Percentiles rank a stretch among this genome's conserved stretches.
Conservation (phyloP, 306 rosid species). For the Cucumis hystrix region DNA sequence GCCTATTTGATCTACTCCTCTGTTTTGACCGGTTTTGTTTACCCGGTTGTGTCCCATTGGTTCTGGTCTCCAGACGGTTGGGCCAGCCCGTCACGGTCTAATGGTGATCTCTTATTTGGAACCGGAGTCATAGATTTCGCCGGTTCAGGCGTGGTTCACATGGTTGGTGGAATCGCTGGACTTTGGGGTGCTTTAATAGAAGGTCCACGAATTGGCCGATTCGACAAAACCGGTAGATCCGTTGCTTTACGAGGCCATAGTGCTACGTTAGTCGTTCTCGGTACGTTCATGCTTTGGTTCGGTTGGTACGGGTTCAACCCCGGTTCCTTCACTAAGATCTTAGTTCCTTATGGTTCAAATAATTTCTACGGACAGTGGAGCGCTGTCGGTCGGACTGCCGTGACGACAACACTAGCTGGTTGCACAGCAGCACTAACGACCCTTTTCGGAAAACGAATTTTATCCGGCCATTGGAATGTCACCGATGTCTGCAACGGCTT, state of each 20-base stretch:
- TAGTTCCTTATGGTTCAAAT: not conserved
- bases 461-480: conserved; percentile 11
- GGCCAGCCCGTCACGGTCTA: not conserved
- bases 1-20: conserved; percentile 8
- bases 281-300: conserved; percentile 8
- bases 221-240: conserved; percentile 1
- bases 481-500: conserved; percentile 6
- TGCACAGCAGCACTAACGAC: conserved; percentile 4
- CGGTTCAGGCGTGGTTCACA: conserved; percentile 8
- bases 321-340: not conserved
- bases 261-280: conserved; percentile 4
- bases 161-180: conserved; percentile 7
- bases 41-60: conserved; percentile 8
- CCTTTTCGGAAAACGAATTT: not conserved
- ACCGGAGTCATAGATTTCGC: conserved; percentile 8
- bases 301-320: conserved; percentile 12
- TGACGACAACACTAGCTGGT: conserved; percentile 1
- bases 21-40: conserved; percentile 2
- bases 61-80: conserved; percentile 4
- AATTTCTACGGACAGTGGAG: conserved; percentile 6
- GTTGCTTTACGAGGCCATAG: not conserved
- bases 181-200: conserved; percentile 6
- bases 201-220: conserved; percentile 6
- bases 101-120: not conserved
- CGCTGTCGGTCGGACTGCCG: conserved; percentile 9